Percentiles rank a stretch among this genome's conserved stretches.
These are phyloP conservation scores for Metschnikowia shivogae DNA, from an alignment of 805 yeast genomes.

Conservation along the genomic window DNA sequence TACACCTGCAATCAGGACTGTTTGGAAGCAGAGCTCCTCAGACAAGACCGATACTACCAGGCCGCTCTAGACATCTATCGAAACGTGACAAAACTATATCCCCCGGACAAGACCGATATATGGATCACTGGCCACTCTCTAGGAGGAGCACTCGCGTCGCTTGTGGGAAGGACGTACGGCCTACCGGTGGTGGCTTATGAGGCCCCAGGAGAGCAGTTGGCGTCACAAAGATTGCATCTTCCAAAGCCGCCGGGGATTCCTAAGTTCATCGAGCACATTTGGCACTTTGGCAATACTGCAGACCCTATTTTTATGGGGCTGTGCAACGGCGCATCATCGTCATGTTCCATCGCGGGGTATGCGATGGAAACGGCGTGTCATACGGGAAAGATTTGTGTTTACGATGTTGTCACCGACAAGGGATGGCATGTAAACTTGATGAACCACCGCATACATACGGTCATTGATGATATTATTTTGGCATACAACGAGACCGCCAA, in stretches of 20 bases:
- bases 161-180: conserved; percentile 86
- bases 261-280: conserved; percentile 68
- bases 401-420: conserved; percentile 81
- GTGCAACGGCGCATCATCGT: conserved; percentile 87
- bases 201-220: conserved; percentile 88
- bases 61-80: conserved; percentile 74
- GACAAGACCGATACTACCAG: conserved; percentile 77
- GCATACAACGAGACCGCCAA: conserved; percentile 72
- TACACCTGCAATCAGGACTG: conserved; percentile 89
- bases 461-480: conserved; percentile 73
- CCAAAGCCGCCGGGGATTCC: conserved; percentile 94
- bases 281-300: conserved; percentile 96
- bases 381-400: conserved; percentile 79
- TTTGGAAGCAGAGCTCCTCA: conserved; percentile 66
- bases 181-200: conserved; percentile 86
- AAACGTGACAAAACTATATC: conserved; percentile 64
- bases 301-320: conserved; percentile 97
- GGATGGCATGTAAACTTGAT: conserved; percentile 90
- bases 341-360: conserved; percentile 89
- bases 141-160: conserved; percentile 81
- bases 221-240: conserved; percentile 77
- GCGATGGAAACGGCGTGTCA: conserved; percentile 98
- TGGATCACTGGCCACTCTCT: conserved; percentile 96
- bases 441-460: conserved; percentile 87
- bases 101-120: conserved; percentile 55